Evolutionary conservation across 306 rosid genomes (phyloP).

Genomic region (Prunus armeniaca): DNA sequence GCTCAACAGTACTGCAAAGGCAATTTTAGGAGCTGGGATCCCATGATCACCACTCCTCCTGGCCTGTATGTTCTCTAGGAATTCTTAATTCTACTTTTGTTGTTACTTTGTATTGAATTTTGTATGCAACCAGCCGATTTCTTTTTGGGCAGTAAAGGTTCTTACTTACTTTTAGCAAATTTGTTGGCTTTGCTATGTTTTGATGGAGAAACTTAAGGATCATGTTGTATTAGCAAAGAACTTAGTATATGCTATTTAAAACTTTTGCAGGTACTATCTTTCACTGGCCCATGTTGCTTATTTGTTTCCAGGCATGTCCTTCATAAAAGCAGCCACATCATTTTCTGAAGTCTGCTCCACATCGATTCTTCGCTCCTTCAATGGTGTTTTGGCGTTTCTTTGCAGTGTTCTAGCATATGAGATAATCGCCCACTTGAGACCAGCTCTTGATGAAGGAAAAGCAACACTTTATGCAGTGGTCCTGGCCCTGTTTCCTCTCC

Average conservation of each 20-base stretch:
- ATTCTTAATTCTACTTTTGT: conserved; percentile 1
- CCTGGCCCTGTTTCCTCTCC: conserved; percentile 76
- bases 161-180: neutral
- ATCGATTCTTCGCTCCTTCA: conserved; percentile 63
- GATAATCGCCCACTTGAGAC: conserved; percentile 68
- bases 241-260: conserved; percentile 22
- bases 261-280: conserved; percentile 88
- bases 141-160: neutral
- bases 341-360: conserved; percentile 64
- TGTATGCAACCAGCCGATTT: conserved; percentile 2
- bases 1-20: conserved; percentile 77
- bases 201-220: neutral
- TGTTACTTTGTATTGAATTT: neutral
- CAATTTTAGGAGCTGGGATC: conserved; percentile 92
- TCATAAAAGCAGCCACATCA: conserved; percentile 39
- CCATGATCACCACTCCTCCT: conserved; percentile 96
- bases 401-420: conserved; percentile 68
- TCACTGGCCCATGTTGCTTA: conserved; percentile 88
- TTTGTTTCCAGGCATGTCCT: conserved; percentile 71
- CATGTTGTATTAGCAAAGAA: conserved; percentile 13
- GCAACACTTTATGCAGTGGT: conserved; percentile 57
- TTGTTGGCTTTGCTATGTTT: neutral
- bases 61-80: conserved; percentile 64
- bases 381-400: conserved; percentile 62
- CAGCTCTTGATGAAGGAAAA: conserved; percentile 56